Base-by-base conservation (phyloP, 331 rosid species). In the Malus hybrid region DNA sequence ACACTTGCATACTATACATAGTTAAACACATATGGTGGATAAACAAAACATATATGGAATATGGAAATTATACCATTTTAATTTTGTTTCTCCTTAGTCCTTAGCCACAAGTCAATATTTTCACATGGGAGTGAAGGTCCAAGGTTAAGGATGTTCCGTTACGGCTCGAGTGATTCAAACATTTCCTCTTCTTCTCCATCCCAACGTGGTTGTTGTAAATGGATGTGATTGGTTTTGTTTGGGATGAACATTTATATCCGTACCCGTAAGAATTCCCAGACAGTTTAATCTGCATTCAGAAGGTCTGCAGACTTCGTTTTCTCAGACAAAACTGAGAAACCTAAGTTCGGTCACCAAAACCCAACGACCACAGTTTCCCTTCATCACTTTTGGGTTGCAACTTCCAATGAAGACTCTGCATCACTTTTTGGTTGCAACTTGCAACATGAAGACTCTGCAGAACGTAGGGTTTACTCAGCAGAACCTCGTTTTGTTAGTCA, bases 281-380 rank as follows among this genome's bases (percentile, higher is more conserved):
- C 68, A 30, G 14, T 29, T 65, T 7, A 16, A 32, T 15, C 33
- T 13, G 5, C 13, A 3, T 19, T 0, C 24, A 4, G 4, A 3
- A 30, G 68, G 2, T 30, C 68, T 18, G 77, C 44, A 4, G 28
- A 58, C 84, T 66, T 74, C 7, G 84, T 71, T 82, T 85, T 88
- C 88, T 87, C 84, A 81, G 90, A 80, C 88, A 53, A 70, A 70
- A 57, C 72, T 58, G 48, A 82, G 66, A 62, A 68, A 72, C 18
- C 39, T 8, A 44, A 42, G 57, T 4, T 2, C 20, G 22, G 44
- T 68, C 11, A 6, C 16, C 63, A 74, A 58, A 68, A n/a, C 64
- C 39, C 69, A 10, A 53, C 32, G 3, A 46, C 39, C 57, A 26
- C 12, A 63, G 26, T 20, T 12, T 34, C 61, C 68, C 63, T 50